Conservation (phyloP, 1,284 basidiomycete species). For the Tilletiopsis washingtonensis region DNA sequence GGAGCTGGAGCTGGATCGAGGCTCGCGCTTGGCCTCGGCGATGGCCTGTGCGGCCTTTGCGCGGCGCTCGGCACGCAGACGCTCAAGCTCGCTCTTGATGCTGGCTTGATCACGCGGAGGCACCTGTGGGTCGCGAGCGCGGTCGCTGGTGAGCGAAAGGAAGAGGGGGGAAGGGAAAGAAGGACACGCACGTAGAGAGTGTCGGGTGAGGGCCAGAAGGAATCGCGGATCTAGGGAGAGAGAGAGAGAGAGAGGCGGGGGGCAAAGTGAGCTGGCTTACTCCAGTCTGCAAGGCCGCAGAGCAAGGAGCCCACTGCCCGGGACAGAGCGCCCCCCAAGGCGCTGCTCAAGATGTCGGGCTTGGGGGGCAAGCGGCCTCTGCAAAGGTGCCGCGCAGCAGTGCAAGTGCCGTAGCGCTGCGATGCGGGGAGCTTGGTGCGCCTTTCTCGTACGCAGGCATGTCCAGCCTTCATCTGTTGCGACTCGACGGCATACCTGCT, state of each 20-base stretch:
- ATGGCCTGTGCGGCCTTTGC: too few relatives aligned
- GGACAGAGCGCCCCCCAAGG: not conserved
- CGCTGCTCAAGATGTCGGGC: not conserved
- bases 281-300: not conserved
- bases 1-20: too few relatives aligned
- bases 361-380: not conserved
- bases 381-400: too few relatives aligned
- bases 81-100: too few relatives aligned
- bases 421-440: too few relatives aligned
- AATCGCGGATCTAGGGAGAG: conserved; percentile 19
- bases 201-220: conserved; percentile 35
- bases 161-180: not conserved
- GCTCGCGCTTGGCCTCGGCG: too few relatives aligned
- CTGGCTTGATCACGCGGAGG: too few relatives aligned
- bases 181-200: conserved; percentile 20
- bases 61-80: too few relatives aligned
- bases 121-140: not conserved
- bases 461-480: not conserved
- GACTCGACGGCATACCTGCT: not conserved
- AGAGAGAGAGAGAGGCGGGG: not conserved
- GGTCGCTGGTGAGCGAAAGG: not conserved
- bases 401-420: too few relatives aligned
- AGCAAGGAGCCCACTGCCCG: not conserved
- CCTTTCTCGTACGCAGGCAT: too few relatives aligned
- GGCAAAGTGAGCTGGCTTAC: not conserved